These are phyloP conservation scores for Mimosa bimucronata DNA, from an alignment of 306 rosid genomes.

Conservation along the genomic window DNA sequence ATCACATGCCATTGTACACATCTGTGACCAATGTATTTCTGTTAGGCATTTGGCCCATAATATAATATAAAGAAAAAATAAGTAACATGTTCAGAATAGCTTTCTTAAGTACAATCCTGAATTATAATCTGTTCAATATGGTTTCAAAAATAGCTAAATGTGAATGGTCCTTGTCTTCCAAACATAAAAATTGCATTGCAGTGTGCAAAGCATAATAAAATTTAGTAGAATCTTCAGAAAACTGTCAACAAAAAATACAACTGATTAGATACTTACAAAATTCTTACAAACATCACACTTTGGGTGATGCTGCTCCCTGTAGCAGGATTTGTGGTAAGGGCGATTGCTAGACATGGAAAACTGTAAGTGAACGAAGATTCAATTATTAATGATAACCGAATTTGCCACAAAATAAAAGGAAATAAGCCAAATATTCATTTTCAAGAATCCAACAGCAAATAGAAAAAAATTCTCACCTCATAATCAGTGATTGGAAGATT, in stretches of 20 bases:
- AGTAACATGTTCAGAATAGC: conserved; percentile 14
- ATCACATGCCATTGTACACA: too few relatives aligned
- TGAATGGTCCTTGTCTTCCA: conserved; percentile 15
- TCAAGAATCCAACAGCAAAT: conserved; percentile 1
- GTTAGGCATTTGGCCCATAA: conserved; percentile 6
- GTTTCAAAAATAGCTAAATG: conserved; percentile 5
- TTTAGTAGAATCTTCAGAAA: conserved; percentile 1
- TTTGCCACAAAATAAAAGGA: conserved; percentile 13
- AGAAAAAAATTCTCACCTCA: conserved; percentile 58
- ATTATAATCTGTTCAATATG: conserved; percentile 6
- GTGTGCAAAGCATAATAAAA: conserved; percentile 22
- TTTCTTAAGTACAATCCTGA: conserved; percentile 11
- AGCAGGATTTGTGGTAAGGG: conserved; percentile 91
- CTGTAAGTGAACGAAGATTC: conserved; percentile 51
- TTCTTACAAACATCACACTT: conserved; percentile 89
- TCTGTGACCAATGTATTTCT: neutral
- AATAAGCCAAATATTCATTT: conserved; percentile 9
- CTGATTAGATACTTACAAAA: conserved; percentile 65
- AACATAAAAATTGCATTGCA: conserved; percentile 13
- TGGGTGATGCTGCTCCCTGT: conserved; percentile 89
- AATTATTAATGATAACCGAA: conserved; percentile 29
- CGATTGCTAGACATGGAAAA: conserved; percentile 78
- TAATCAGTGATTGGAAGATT: conserved; percentile 84
- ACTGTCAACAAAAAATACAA: conserved; percentile 1
- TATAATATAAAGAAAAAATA: conserved; percentile 10